These are phyloP conservation scores for Neonectria magnoliae DNA, from an alignment of 2,329 filamentous ascomycete species.

Conservation along the genomic window DNA sequence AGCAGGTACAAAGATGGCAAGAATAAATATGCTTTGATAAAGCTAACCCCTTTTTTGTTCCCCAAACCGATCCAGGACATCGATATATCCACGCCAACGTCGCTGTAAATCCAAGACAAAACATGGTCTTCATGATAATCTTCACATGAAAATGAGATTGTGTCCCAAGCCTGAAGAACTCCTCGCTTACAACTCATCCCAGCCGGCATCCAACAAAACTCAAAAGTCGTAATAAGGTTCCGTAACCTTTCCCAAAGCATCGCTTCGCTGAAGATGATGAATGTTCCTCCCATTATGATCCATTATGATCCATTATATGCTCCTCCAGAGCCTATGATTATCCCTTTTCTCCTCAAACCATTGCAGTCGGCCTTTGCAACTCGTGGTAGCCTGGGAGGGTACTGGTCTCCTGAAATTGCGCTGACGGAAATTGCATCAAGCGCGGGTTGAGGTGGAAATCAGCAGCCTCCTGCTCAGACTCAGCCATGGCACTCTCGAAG, in stretches of 20 bases:
- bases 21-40: neutral
- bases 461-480: slow-evolving; percentile 54
- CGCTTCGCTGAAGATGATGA: slow-evolving; percentile 26
- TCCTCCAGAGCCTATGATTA: slow-evolving; percentile 10
- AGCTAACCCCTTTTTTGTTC: neutral
- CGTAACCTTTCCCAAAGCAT: slow-evolving; percentile 26
- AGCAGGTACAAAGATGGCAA: neutral
- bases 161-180: slow-evolving; percentile 36
- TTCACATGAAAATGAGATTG: slow-evolving; percentile 8
- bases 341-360: slow-evolving; percentile 27
- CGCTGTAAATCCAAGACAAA: neutral
- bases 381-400: slow-evolving; percentile 55
- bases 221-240: slow-evolving; percentile 31
- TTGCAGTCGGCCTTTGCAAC: slow-evolving; percentile 39
- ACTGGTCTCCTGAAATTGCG: slow-evolving; percentile 44
- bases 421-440: slow-evolving; percentile 48
- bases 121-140: slow-evolving; percentile 13
- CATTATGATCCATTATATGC: slow-evolving; percentile 35
- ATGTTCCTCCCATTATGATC: slow-evolving; percentile 32
- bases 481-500: slow-evolving; percentile 60
- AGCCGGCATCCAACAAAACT: slow-evolving; percentile 15
- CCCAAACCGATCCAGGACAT: neutral
- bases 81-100: neutral
- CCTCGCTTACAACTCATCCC: slow-evolving; percentile 37
- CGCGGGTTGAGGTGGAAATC: slow-evolving; percentile 57